A percentile compares a stretch with the other conserved stretches of the same genome.
These are phyloP conservation scores for Alternaria panax DNA, from an alignment of 2,329 filamentous ascomycete species.

Conservation along the genomic window DNA sequence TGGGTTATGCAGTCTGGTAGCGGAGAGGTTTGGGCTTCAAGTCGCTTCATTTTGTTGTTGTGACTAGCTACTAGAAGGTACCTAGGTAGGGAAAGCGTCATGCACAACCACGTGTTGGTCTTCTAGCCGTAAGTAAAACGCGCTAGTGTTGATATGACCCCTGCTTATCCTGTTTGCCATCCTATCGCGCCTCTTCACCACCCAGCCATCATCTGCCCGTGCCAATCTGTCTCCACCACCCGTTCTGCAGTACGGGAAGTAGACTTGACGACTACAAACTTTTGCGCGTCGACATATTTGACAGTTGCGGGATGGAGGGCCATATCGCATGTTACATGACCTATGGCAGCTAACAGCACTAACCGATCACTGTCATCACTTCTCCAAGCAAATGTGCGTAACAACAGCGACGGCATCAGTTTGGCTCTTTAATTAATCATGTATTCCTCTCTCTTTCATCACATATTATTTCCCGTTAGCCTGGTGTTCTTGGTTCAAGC, in stretches of 20 bases:
- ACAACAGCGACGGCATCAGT: not conserved
- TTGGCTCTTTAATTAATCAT: not conserved
- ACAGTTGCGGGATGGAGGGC: not conserved
- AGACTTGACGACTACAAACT: not conserved
- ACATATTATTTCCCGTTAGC: not conserved
- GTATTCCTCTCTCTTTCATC: not conserved
- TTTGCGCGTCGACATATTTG: not conserved
- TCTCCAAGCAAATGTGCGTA: not conserved
- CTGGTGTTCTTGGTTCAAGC: not conserved
- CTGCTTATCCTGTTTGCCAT: not conserved
- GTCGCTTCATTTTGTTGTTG: conserved; percentile 9
- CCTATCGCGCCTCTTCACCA: not conserved
- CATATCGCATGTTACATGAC: not conserved
- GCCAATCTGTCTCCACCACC: not conserved
- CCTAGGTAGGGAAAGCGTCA: not conserved
- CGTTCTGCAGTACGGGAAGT: not conserved
- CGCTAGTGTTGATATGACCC: not conserved
- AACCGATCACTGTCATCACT: not conserved
- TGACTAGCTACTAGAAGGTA: conserved; percentile 1
- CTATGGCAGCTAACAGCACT: not conserved
- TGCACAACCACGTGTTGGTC: conserved; percentile 21
- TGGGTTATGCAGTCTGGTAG: not conserved
- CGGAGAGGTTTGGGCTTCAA: conserved; percentile 2
- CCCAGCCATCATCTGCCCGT: not conserved
- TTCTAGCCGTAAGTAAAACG: conserved; percentile 10